Base-by-base conservation (phyloP, 2,329 filamentous ascomycete genomes). In the Claviceps sp. region DNA sequence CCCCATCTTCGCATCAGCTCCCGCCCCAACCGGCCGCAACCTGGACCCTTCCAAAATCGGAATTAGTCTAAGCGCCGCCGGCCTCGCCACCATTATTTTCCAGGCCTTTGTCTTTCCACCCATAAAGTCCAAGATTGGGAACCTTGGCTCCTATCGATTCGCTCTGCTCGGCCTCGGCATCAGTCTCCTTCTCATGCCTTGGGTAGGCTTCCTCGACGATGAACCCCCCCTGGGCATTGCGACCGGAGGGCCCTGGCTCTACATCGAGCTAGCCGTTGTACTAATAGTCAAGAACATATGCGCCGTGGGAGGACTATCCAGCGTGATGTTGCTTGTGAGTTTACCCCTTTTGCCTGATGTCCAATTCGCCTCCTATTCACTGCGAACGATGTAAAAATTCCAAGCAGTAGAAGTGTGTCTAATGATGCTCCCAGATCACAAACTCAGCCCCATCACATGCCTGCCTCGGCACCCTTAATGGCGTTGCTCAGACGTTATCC, bases 401-500 rank as follows among this genome's bases (percentile, higher is more conserved):
- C 13, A 5, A 44, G 22, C 8, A 17, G 7, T 1, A 19, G 16
- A 4, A 34, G 13, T 4, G 14, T 19, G 13, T 30, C 22, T 50
- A n/a, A 44, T 34, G 17, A 5, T 5, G 16, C 22, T 10, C 2
- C 56, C 19, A 91, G 87, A 90, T 98, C 58, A 97, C 89, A 40
- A 98, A 98, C 61, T 94, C 87, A 1, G 88, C 89, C 0, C 87
- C 89, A 0, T 89, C 90, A 7, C 80, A 91, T 65, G 82, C 85
- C 5, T 89, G 87, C 0, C 77, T 98, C 0, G 93, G 93, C 3
- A 89, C 88, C 0, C 75, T 98, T 26, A 96, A 98, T 62, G 93
- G 93, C 10, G 78, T 97, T 37, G 93, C 93, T 0, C 93, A 98
- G 67, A 95, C 89, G 0, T 80, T 98, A 0, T 95, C 89, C 0